These are phyloP conservation scores for Cryphonectria japonica DNA, from an alignment of 2,329 filamentous ascomycete species.

Conservation along the genomic window DNA sequence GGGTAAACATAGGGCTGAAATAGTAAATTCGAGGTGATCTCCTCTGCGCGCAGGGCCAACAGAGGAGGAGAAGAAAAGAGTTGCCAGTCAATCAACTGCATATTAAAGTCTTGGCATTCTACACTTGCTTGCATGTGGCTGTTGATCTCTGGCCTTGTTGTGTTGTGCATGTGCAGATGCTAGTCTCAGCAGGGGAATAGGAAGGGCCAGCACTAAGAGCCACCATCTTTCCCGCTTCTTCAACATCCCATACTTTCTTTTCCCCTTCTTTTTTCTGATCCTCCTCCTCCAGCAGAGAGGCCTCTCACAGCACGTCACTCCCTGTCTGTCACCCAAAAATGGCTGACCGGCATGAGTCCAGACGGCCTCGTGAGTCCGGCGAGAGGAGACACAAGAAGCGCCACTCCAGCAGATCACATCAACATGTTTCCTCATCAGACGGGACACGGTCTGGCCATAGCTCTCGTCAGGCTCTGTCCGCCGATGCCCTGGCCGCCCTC, in stretches of 20 bases:
- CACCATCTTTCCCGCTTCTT: conserved; percentile 1
- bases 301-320: not conserved
- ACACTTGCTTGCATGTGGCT: conserved; percentile 9
- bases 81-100: not conserved
- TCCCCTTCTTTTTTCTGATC: not conserved
- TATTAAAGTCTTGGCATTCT: not conserved
- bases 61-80: not conserved
- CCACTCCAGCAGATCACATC: conserved; percentile 29
- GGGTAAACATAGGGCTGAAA: conserved; percentile 21
- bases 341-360: conserved; percentile 22
- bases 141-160: not conserved
- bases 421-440: conserved; percentile 27
- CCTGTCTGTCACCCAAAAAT: not conserved
- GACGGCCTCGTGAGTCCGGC: conserved; percentile 30
- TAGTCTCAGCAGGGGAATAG: conserved; percentile 1
- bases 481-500: conserved; percentile 35
- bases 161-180: conserved; percentile 3
- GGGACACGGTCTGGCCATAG: conserved; percentile 26
- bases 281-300: not conserved
- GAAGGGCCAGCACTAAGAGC: not conserved
- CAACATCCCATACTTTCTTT: not conserved
- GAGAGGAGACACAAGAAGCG: conserved; percentile 32
- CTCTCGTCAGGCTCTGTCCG: conserved; percentile 33
- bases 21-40: not conserved
- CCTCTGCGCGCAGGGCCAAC: not conserved